A percentile compares a stretch with the other conserved stretches of the same genome.
Evolutionary conservation across 2,329 filamentous ascomycete species (phyloP).

Genomic region (Penicillium nordicum): DNA sequence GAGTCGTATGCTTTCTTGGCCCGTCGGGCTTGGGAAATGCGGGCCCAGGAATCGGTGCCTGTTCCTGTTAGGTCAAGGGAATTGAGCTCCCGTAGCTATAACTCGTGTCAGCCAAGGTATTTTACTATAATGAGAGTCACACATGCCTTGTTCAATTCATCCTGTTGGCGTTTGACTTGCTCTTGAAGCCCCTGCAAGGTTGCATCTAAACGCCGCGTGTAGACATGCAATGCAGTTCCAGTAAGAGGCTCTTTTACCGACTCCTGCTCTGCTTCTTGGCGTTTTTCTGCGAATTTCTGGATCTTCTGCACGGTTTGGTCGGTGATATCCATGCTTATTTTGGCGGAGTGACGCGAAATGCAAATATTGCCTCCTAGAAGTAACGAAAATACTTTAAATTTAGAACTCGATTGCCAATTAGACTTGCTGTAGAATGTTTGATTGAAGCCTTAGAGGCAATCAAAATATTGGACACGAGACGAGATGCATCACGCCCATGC

Average conservation of each 20-base stretch:
- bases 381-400: neutral
- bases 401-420: neutral
- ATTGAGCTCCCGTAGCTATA: slow-evolving; percentile 34
- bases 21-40: slow-evolving; percentile 47
- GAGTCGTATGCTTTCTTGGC: slow-evolving; percentile 65
- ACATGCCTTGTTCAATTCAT: slow-evolving; percentile 46
- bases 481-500: neutral
- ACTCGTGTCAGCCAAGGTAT: slow-evolving; percentile 13
- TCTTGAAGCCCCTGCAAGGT: slow-evolving; percentile 66
- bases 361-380: neutral
- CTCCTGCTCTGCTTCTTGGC: slow-evolving; percentile 34
- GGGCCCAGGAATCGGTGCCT: slow-evolving; percentile 28
- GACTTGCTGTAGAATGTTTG: slow-evolving; percentile 1
- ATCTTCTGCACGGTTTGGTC: slow-evolving; percentile 35
- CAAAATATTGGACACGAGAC: slow-evolving; percentile 1
- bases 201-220: slow-evolving; percentile 53
- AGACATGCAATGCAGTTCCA: slow-evolving; percentile 30
- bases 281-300: slow-evolving; percentile 34
- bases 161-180: slow-evolving; percentile 48
- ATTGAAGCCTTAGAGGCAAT: neutral
- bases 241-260: slow-evolving; percentile 29
- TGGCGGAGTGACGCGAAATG: neutral
- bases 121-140: neutral
- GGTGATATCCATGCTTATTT: slow-evolving; percentile 29
- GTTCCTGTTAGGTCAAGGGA: slow-evolving; percentile 31